Percentiles rank a stretch among this genome's conserved stretches.
phyloP scores from a whole-genome alignment of 805 yeast species.

The Kazachstania martiniae region DNA sequence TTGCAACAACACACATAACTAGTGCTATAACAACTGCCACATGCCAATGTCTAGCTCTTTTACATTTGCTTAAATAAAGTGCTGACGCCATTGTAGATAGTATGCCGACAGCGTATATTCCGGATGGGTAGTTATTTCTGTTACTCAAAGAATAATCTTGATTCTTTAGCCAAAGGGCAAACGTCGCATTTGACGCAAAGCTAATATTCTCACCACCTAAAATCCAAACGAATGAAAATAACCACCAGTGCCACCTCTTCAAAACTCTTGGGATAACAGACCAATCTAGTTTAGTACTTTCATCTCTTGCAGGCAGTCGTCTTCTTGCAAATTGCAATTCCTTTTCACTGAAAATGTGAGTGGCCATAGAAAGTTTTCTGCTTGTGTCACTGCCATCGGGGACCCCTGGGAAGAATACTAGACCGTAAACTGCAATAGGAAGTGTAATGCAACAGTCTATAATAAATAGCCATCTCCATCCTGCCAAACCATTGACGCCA shows the following conservation, averaged over 20 bases:
- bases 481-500: constrained; percentile 39
- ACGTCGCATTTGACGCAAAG: constrained; percentile 35
- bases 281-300: constrained; percentile 30
- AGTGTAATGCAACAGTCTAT: constrained; percentile 49
- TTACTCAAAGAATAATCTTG: constrained; percentile 33
- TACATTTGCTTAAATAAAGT: constrained; percentile 33
- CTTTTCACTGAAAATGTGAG: constrained; percentile 30
- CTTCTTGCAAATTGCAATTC: constrained; percentile 34
- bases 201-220: constrained; percentile 41
- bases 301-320: constrained; percentile 33
- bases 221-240: constrained; percentile 42
- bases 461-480: constrained; percentile 63
- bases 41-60: constrained; percentile 39
- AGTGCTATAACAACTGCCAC: constrained; percentile 36
- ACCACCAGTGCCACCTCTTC: constrained; percentile 48
- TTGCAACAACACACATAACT: constrained; percentile 35
- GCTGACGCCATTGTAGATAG: constrained; percentile 36
- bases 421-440: constrained; percentile 47
- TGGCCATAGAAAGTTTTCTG: constrained; percentile 17
- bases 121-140: constrained; percentile 44
- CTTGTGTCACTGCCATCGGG: constrained; percentile 30
- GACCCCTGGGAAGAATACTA: constrained; percentile 47
- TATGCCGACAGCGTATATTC: constrained; percentile 43
- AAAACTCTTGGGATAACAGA: constrained; percentile 34
- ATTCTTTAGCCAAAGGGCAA: constrained; percentile 37